phyloP scores from a whole-genome alignment of 208 protist species.

The Crithidia thermophila region DNA sequence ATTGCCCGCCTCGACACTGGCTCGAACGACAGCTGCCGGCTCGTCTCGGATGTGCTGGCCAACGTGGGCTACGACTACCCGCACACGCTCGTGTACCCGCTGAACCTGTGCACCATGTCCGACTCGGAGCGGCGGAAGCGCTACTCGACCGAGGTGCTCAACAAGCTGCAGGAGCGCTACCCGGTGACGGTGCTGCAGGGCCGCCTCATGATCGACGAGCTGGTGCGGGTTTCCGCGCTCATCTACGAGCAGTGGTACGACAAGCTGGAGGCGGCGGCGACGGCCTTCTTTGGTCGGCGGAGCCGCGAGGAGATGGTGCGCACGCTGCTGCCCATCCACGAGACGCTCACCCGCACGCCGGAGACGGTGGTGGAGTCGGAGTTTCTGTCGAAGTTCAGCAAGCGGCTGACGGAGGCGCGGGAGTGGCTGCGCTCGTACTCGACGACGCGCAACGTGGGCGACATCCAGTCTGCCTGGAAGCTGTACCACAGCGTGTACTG shows the following conservation, averaged over 20 bases:
- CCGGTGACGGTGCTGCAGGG: slow-evolving; percentile 92
- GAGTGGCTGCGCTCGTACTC: slow-evolving; percentile 77
- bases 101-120: slow-evolving; percentile 96
- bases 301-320: slow-evolving; percentile 88
- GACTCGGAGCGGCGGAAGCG: slow-evolving; percentile 74
- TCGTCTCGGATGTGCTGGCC: slow-evolving; percentile 95
- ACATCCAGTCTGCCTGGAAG: slow-evolving; percentile 86
- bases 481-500: slow-evolving; percentile 86
- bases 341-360: slow-evolving; percentile 90
- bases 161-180: slow-evolving; percentile 65
- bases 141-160: slow-evolving; percentile 74
- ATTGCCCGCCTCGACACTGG: slow-evolving; percentile 97
- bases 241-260: slow-evolving; percentile 95
- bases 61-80: slow-evolving; percentile 96
- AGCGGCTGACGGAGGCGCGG: slow-evolving; percentile 58
- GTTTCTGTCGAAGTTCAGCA: slow-evolving; percentile 88
- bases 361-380: slow-evolving; percentile 95
- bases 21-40: slow-evolving; percentile 84
- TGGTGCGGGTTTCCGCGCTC: slow-evolving; percentile 97
- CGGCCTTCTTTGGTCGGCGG: slow-evolving; percentile 94
- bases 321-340: slow-evolving; percentile 93
- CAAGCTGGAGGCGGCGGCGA: slow-evolving; percentile 95
- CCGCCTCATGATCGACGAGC: slow-evolving; percentile 94
- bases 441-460: slow-evolving; percentile 52
- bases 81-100: slow-evolving; percentile 98